Evolutionary conservation across 257 asterid genomes (phyloP).

Genomic region (Penstemon eatonii): DNA sequence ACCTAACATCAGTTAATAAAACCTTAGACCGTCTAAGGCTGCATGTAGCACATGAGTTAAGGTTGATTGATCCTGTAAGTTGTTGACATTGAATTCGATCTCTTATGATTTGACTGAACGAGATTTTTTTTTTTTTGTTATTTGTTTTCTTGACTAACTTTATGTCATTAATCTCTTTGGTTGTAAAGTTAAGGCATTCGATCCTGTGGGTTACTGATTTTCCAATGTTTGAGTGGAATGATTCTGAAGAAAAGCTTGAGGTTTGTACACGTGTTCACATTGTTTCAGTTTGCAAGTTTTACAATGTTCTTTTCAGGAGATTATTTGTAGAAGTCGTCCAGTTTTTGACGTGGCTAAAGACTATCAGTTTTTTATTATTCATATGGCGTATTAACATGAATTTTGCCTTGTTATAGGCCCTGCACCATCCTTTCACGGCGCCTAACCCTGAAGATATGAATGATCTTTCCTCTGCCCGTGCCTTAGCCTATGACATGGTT

Average conservation of each 20-base stretch:
- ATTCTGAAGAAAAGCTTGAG: slow-evolving; percentile 87
- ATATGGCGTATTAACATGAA: slow-evolving; percentile 5
- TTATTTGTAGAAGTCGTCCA: background rate
- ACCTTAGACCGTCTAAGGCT: slow-evolving; percentile 72
- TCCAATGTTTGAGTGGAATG: slow-evolving; percentile 99
- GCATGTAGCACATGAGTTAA: slow-evolving; percentile 70
- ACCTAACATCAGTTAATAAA: slow-evolving; percentile 66
- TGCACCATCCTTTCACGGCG: slow-evolving; percentile 98
- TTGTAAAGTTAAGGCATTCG: slow-evolving; percentile 71
- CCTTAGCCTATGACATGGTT: slow-evolving; percentile 98
- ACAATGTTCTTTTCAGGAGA: slow-evolving; percentile 12
- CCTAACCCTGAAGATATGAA: slow-evolving; percentile 92
- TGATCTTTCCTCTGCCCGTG: slow-evolving; percentile 89
- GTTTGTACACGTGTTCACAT: slow-evolving; percentile 41
- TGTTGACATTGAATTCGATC: slow-evolving; percentile 3
- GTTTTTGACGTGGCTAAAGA: background rate
- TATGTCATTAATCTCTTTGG: slow-evolving; percentile 25
- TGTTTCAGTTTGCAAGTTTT: background rate
- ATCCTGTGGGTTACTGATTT: slow-evolving; percentile 98
- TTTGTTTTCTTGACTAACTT: slow-evolving; percentile 27
- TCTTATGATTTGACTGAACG: background rate
- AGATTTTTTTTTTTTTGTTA: background rate
- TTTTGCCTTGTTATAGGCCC: slow-evolving; percentile 53
- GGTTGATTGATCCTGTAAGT: slow-evolving; percentile 81
- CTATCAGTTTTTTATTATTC: background rate